phyloP scores from a whole-genome alignment of 352 stramenopile genomes.

The Halophytophthora batemanensis region DNA sequence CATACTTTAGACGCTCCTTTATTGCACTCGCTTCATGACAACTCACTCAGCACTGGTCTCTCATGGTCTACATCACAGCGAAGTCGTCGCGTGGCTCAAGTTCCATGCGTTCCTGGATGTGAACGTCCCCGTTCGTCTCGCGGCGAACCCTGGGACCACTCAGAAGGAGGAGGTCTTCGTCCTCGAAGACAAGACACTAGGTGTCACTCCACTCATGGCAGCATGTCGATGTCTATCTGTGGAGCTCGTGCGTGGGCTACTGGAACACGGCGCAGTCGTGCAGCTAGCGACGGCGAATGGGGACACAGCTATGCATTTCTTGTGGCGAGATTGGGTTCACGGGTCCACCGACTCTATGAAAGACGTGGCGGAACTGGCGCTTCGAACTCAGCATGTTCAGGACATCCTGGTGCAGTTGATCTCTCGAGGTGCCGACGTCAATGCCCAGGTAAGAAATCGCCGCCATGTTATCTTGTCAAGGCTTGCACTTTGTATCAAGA shows the following conservation, averaged over 20 bases:
- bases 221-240: conserved; percentile 50
- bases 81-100: conserved; percentile 59
- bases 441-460: conserved; percentile 42
- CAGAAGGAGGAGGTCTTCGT: conserved; percentile 3
- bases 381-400: conserved; percentile 33
- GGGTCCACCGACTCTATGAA: conserved; percentile 24
- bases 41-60: too few relatives aligned
- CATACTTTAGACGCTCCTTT: neutral
- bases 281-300: conserved; percentile 60
- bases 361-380: conserved; percentile 20
- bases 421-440: conserved; percentile 31
- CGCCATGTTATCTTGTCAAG: neutral
- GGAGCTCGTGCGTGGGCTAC: conserved; percentile 41
- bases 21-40: neutral
- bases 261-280: conserved; percentile 48
- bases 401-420: conserved; percentile 44
- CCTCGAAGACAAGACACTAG: conserved; percentile 28
- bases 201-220: conserved; percentile 66
- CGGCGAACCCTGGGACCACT: neutral
- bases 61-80: conserved; percentile 20
- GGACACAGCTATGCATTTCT: conserved; percentile 63
- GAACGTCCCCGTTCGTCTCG: conserved; percentile 46
- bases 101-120: conserved; percentile 63
- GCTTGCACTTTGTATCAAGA: too few relatives aligned
- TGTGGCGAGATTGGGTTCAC: conserved; percentile 46